Evolutionary conservation across 768 basidiomycete genomes (phyloP).

Genomic region (Omphalotus guepiniiformis): DNA sequence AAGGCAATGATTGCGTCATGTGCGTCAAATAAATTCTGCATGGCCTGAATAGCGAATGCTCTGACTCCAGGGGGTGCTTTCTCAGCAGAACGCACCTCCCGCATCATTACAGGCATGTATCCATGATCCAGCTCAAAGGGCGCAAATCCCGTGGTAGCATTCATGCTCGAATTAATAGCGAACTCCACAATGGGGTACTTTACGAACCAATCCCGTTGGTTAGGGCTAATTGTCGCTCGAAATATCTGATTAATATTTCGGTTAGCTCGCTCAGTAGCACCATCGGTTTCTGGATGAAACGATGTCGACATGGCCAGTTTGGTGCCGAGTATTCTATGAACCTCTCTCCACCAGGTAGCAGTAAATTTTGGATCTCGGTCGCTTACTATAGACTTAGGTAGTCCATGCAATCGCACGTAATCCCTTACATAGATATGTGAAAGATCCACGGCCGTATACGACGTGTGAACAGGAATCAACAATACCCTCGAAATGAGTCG

Average conservation of each 20-base stretch:
- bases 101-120: not conserved
- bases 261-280: slow-evolving; percentile 13
- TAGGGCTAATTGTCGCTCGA: slow-evolving; percentile 1
- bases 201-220: slow-evolving; percentile 18
- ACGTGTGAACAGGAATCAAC: slow-evolving; percentile 13
- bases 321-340: slow-evolving; percentile 20
- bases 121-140: slow-evolving; percentile 12
- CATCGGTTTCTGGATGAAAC: slow-evolving; percentile 19
- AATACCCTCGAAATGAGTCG: slow-evolving; percentile 11
- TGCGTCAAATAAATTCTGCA: slow-evolving; percentile 17
- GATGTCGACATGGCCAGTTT: slow-evolving; percentile 15
- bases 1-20: slow-evolving; percentile 28
- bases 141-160: not conserved
- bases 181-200: slow-evolving; percentile 14
- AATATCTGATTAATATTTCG: slow-evolving; percentile 14
- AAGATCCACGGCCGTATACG: slow-evolving; percentile 4
- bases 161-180: slow-evolving; percentile 17
- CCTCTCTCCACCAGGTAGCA: slow-evolving; percentile 21
- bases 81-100: not conserved
- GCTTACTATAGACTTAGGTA: slow-evolving; percentile 17
- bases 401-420: slow-evolving; percentile 14
- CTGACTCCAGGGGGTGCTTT: slow-evolving; percentile 6
- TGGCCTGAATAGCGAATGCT: slow-evolving; percentile 17
- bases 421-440: slow-evolving; percentile 11
- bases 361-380: slow-evolving; percentile 27